Base-by-base conservation (phyloP, 192 early-diverging fungal genomes). In the Umbelopsis vinacea region DNA sequence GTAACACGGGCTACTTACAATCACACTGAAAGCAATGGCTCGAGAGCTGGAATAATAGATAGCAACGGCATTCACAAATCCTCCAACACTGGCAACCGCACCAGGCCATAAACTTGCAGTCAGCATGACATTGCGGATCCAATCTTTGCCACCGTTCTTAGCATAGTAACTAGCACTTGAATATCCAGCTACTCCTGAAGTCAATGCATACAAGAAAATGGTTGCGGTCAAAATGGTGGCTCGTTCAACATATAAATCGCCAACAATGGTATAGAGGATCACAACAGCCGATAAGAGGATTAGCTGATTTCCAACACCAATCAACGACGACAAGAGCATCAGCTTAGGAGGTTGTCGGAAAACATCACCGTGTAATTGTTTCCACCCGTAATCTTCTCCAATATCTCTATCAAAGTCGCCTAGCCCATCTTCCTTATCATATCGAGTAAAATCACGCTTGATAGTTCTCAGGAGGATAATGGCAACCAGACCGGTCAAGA, bases 321-420 rank as follows among this genome's bases (percentile, higher is more conserved):
- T 70, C 21, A 91, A 82, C 11, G 91, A 89, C 5, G 89, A 84
- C 60, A 95, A 81, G 0, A 89, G 70, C 68, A 89, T 85, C 22
- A 90, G 78, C 23, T 81, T 84, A 21, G 83, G 71, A 15, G 94
- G 91, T 8, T 90, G 83, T 66, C 94, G 83, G 79, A 95, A 95
- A 10, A 95, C 93, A 75, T 95, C 94, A 17, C 91, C 91, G 53
- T 95, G 94, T 8, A 95, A 87, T 77, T 91, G 91, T 75, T 94
- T 95, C 94, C 94, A 95, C 5, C 94, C 94, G 83, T 89, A 94
- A 46, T 95, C 93, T 71, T 95, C 94, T 8, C 88, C 90, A 17
- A 93, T 74, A 72, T 93, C 90, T 29, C 87, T 82, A 67, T 91
- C 91, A 82, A 92, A 83, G 46, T 94, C 92, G 46, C 86, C 80